Evolutionary conservation across 768 basidiomycete species (phyloP).

Genomic region (Sistotremastrum suecicum): DNA sequence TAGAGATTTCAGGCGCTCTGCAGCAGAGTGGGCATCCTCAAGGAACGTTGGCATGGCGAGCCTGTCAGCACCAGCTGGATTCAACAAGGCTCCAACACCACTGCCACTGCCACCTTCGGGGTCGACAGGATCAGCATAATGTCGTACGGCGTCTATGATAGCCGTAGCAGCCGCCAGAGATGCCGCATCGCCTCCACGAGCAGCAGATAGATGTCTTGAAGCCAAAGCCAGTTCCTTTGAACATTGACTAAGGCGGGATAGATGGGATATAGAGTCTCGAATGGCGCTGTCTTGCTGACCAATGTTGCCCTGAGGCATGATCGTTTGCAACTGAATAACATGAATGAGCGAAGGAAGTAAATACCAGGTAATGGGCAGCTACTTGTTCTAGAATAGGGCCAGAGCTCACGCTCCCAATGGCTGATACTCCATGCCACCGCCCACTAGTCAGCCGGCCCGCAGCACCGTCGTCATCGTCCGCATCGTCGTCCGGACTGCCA

Average conservation of each 20-base stretch:
- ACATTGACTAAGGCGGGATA: slow-evolving; percentile 2
- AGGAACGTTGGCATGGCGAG: slow-evolving; percentile 5
- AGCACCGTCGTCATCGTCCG: slow-evolving; percentile 63
- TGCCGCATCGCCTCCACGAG: too few relatives aligned
- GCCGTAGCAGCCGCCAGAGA: slow-evolving; percentile 15
- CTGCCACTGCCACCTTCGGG: too few relatives aligned
- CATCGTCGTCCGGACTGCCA: slow-evolving; percentile 45
- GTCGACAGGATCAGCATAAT: slow-evolving; percentile 10
- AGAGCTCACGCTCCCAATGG: slow-evolving; percentile 71
- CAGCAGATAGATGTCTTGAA: too few relatives aligned
- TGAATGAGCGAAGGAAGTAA: slow-evolving; percentile 7
- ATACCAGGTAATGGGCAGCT: slow-evolving; percentile 3
- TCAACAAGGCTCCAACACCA: not conserved
- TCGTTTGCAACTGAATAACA: slow-evolving; percentile 34
- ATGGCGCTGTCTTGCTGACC: slow-evolving; percentile 11
- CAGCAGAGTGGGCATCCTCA: slow-evolving; percentile 30
- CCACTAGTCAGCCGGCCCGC: slow-evolving; percentile 72
- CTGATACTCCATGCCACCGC: slow-evolving; percentile 76
- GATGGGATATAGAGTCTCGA: slow-evolving; percentile 10
- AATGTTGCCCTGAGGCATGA: slow-evolving; percentile 18
- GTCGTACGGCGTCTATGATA: slow-evolving; percentile 28
- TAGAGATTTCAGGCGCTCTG: slow-evolving; percentile 71
- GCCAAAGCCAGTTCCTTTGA: slow-evolving; percentile 9
- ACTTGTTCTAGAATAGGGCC: slow-evolving; percentile 72
- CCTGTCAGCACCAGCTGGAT: slow-evolving; percentile 1